These are phyloP conservation scores for Glomus cerebriforme DNA, from an alignment of 192 early-diverging fungal genomes.

Conservation along the genomic window DNA sequence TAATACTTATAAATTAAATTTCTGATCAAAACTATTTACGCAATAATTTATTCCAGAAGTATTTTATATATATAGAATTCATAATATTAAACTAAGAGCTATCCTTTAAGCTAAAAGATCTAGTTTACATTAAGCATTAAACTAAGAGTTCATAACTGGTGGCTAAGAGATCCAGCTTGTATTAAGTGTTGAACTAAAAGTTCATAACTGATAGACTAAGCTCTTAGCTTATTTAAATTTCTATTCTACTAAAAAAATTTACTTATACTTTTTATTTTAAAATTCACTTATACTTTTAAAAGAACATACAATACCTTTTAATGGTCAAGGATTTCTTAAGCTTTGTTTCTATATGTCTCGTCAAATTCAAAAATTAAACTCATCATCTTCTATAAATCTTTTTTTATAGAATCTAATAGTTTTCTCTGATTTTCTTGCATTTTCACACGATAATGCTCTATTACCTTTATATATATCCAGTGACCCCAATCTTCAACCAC, in stretches of 20 bases:
- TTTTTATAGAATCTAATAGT: constrained; percentile 2
- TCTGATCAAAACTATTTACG: not conserved
- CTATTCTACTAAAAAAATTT: not conserved
- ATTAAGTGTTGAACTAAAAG: constrained; percentile 23
- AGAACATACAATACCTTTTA: not conserved
- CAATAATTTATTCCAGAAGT: no score
- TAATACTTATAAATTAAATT: not conserved
- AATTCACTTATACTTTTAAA: constrained; percentile 13
- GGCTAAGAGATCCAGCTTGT: constrained; percentile 22
- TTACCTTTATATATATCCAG: not conserved
- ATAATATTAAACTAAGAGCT: constrained; percentile 1
- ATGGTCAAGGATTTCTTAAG: constrained; percentile 18
- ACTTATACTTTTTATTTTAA: not conserved
- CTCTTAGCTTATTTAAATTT: not conserved
- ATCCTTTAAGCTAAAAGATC: constrained; percentile 21
- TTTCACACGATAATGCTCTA: not conserved
- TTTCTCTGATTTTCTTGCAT: not conserved
- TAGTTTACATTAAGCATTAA: constrained; percentile 25
- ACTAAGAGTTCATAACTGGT: constrained; percentile 20
- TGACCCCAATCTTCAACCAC: not conserved
- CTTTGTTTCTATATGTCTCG: not conserved
- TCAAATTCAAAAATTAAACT: not conserved
- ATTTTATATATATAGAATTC: no score
- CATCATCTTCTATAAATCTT: constrained; percentile 11
- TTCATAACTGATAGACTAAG: constrained; percentile 26